Evolutionary conservation across 2,329 filamentous ascomycete genomes (phyloP), one percentile per base, ranked within the genome.

Genomic region (Lojkania enalia): DNA sequence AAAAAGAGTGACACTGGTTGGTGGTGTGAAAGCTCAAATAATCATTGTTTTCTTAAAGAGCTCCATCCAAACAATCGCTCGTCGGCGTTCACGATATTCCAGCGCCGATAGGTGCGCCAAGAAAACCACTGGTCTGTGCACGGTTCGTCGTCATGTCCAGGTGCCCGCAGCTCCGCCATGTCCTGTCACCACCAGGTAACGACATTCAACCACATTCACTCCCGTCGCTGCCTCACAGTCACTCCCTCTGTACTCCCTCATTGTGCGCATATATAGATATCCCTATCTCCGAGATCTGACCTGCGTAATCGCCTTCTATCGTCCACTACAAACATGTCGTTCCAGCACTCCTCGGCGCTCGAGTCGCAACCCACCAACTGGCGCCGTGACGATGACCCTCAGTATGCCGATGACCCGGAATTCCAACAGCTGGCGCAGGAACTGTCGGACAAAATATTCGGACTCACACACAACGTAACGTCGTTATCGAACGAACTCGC

Each of bases 401-500:
- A 83, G 61, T 99, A 96, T 74, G 79, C 82, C 64, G 94, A 99
- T 74, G 90, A 97, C 68, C 94, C 94, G 39, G 90, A 90, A 54
- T 99, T 97, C 78, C 82, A 89, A 64, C 80, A 82, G 46, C 82
- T 95, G 58, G 89, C 91, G 51, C 85, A 88, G 64, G 81, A 86
- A 47, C 82, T 97, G 49, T 95, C 88, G 71, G 87, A 89, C 71
- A 87, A 92, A 70, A 80, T 99, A 39, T 96, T 96, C 75, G 84
- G 85, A 50, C 81, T 99, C 51, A 91, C 91, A 41, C 87, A 87
- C 54, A 94, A 91, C 71, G 92, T 96, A 59, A 85, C 88, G 44
- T 86, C 89, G 47, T 80, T 99, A 16, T 86, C 85, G 54, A 87
- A 86, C 60, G 89, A 97, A 71, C 83, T 97, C 50, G 84, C 84